Base-by-base conservation (phyloP, 768 basidiomycete genomes). In the Leucosporidium scottii region DNA sequence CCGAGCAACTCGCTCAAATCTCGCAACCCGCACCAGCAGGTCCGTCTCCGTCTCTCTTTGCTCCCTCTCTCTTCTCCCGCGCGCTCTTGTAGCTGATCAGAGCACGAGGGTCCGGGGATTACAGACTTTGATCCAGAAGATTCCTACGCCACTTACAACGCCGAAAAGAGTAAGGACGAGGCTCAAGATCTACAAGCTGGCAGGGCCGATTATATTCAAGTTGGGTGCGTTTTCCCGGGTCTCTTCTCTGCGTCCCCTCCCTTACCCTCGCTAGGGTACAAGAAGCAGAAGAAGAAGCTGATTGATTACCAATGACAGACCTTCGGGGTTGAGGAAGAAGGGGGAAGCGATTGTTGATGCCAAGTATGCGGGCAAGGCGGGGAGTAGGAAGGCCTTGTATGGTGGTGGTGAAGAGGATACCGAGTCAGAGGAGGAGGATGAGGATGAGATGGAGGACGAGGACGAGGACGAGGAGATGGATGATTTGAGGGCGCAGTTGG, bases 111-210 rank as follows among this genome's bases (percentile, higher is more conserved):
- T n/a, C n/a, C n/a, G n/a, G n/a, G n/a, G n/a, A n/a, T n/a, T n/a
- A n/a, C 74, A 88, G 88, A 90, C 75, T 82, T 85, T 74, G 89
- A 92, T 78, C 87, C 86, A 17, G 91, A 92, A 77, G 85, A 87
- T 70, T 75, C 82, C 18, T 81, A 82, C 65, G 77, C 73, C 57
- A 80, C 81, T 67, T 83, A 81, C 39, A 76, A 78, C 25, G 81
- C 84, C 72, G 76, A 25, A 75, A 75, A 59, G 65, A 66, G 82
- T 53, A 69, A 77, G 48, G 77, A 74, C 49, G n/a, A n/a, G n/a
- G 81, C 79, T 17, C 74, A 71, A 48, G 78, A 76, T 61, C 67
- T 70, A 36, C 74, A 80, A 25, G 77, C 79, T 20, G 82, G 79
- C 0, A 82, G 87, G 73, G 86, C 87, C 73, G 92, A 94, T 78